Base-by-base conservation (phyloP, 805 yeast genomes). In the Spathaspora gorwiae region DNA sequence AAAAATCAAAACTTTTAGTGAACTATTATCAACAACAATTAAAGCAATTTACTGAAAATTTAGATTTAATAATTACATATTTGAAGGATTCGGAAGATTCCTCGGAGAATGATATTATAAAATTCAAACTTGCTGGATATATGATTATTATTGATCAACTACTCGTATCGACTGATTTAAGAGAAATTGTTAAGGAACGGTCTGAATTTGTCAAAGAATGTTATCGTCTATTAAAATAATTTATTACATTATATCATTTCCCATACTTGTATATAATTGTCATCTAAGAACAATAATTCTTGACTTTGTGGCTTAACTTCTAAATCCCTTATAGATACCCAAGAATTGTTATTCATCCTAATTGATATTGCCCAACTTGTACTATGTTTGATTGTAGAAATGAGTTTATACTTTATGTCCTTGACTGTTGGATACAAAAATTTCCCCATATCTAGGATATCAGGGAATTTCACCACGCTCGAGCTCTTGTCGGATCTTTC, bases 261-360 rank as follows among this genome's bases (percentile, higher is more conserved):
- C 90, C 94, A 85, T 9, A 87, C 65, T 60, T 86, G 92, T 26
- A 87, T 63, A 60, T 77, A 80, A 31, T 79, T 75, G 53, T 84
- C 87, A 35, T 74, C 71, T 29, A 86, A 59, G 54, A 84, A 82
- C 45, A 87, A 53, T 35, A 84, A 65, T 49, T 83, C 89, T 42
- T 68, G 68, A 34, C 81, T 81, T 19, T 76, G 72, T 11, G 59
- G 58, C 32, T 63, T 69, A 1, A 79, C 72, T 10, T 63, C 56
- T 41, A 79, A 62, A 54, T 84, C 82, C 41, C 76, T 71, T 11
- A 87, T 70, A 49, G 79, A 81, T 5, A 73, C 50, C 94, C 95
- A 87, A 24, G 66, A 61, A 5, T 68, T 62, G 12, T 67, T 54
- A 4, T 62, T 8, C 15, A 19, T 44, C 19, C 15, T 37, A 12